Evolutionary conservation across 129 eudicot genomes (phyloP).

Genomic region (Saposhnikovia divaricata): DNA sequence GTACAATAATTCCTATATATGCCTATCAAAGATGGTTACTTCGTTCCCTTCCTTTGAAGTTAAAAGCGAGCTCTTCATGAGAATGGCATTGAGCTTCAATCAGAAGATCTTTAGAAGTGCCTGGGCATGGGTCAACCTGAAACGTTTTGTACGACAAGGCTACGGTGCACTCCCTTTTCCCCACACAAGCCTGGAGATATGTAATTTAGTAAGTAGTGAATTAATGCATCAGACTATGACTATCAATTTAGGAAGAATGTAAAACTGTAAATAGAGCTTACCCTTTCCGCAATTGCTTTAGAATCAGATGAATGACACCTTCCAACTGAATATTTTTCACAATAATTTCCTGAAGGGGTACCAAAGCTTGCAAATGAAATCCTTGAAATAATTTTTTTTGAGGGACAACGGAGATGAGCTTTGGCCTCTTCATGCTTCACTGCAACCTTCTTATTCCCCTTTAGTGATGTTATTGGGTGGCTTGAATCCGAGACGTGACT

Average conservation of each 20-base stretch:
- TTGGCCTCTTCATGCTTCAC: conserved; percentile 8
- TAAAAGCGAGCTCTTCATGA: neutral
- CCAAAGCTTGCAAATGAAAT: conserved; percentile 65
- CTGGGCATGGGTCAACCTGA: conserved; percentile 58
- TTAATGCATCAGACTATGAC: neutral
- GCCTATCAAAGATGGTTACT: neutral
- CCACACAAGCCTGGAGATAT: neutral
- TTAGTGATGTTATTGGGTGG: conserved; percentile 26
- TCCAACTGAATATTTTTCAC: conserved; percentile 40
- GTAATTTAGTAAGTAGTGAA: neutral
- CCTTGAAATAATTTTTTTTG: conserved; percentile 29
- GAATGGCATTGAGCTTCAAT: conserved; percentile 51
- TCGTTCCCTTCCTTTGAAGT: neutral
- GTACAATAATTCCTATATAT: neutral
- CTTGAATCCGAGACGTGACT: conserved; percentile 31
- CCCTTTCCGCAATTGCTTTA: conserved; percentile 39
- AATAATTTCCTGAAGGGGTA: conserved; percentile 50
- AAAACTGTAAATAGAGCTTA: neutral
- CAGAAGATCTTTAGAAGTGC: conserved; percentile 39
- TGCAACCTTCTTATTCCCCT: conserved; percentile 1
- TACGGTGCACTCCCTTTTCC: conserved; percentile 23
- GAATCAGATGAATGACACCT: conserved; percentile 50
- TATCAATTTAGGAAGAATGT: too few species aligned
- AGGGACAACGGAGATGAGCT: conserved; percentile 46
- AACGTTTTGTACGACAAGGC: conserved; percentile 25